phyloP scores from a whole-genome alignment of 129 eudicot genomes.

The Flaveria brownii region DNA sequence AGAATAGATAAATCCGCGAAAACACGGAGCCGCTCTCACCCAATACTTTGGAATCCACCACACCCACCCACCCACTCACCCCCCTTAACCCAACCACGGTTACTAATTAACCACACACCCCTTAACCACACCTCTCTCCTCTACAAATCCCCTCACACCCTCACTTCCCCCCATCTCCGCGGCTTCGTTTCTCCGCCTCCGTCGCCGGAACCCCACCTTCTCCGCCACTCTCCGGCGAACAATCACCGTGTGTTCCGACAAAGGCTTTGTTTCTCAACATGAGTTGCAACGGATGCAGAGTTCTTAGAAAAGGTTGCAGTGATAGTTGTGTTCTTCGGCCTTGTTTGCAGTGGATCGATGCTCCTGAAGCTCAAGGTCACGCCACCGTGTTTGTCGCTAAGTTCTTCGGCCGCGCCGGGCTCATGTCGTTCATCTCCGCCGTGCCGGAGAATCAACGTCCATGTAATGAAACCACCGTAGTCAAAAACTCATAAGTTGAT shows the following conservation, averaged over 20 bases:
- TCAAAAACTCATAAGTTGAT: no score
- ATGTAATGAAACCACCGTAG: conserved; percentile 30
- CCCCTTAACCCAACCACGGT: conserved; percentile 35
- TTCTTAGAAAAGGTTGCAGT: conserved; percentile 90
- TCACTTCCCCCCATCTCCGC: conserved; percentile 11
- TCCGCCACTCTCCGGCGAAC: conserved; percentile 25
- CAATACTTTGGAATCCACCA: conserved; percentile 74
- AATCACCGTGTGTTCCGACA: no score
- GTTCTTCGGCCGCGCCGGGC: conserved; percentile 90
- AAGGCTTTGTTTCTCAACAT: conserved; percentile 20
- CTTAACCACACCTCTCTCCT: conserved; percentile 12
- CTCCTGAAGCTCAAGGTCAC: conserved; percentile 72
- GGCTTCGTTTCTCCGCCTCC: not conserved
- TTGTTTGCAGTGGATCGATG: conserved; percentile 80
- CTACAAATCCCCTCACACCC: conserved; percentile 23
- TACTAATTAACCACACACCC: not conserved
- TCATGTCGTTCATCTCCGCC: conserved; percentile 81
- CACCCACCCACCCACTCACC: conserved; percentile 21
- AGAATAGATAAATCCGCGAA: conserved; percentile 68
- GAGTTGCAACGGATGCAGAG: conserved; percentile 97
- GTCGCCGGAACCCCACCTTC: not conserved
- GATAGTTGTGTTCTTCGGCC: conserved; percentile 75
- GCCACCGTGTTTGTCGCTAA: conserved; percentile 89
- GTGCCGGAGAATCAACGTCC: conserved; percentile 66
- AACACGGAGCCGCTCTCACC: conserved; percentile 90